Evolutionary conservation across 306 rosid genomes (phyloP).

Genomic region (Dalbergia cultrata): DNA sequence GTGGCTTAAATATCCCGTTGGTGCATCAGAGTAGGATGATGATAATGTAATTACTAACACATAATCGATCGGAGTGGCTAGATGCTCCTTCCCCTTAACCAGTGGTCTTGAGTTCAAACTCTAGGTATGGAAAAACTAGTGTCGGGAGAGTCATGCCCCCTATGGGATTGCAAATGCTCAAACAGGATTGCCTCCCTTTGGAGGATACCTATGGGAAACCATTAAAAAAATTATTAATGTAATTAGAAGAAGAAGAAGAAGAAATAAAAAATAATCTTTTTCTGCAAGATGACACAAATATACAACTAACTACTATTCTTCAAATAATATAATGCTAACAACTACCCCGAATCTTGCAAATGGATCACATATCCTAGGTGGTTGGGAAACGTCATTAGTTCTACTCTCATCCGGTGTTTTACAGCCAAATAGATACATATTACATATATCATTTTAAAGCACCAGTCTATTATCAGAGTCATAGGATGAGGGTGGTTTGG

Average conservation of each 20-base stretch:
- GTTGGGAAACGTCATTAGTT: slow-evolving; percentile 25
- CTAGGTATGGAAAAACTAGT: too few relatives aligned
- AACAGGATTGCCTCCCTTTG: too few relatives aligned
- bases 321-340: slow-evolving; percentile 35
- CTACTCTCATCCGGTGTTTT: slow-evolving; percentile 38
- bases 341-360: slow-evolving; percentile 28
- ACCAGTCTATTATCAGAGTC: not conserved
- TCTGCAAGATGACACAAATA: slow-evolving; percentile 21
- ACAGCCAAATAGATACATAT: slow-evolving; percentile 1
- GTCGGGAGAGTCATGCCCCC: too few relatives aligned
- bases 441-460: slow-evolving; percentile 26
- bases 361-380: slow-evolving; percentile 26
- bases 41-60: not conserved
- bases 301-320: slow-evolving; percentile 27
- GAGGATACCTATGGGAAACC: too few relatives aligned
- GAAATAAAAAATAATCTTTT: not conserved
- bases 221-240: too few relatives aligned
- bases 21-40: slow-evolving; percentile 12
- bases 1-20: slow-evolving; percentile 25
- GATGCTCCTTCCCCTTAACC: too few relatives aligned
- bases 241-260: slow-evolving; percentile 12
- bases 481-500: slow-evolving; percentile 21
- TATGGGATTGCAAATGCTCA: too few relatives aligned
- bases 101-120: too few relatives aligned
- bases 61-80: too few relatives aligned